phyloP scores from a whole-genome alignment of 1,139 yeast species.

The Diutina sp. region DNA sequence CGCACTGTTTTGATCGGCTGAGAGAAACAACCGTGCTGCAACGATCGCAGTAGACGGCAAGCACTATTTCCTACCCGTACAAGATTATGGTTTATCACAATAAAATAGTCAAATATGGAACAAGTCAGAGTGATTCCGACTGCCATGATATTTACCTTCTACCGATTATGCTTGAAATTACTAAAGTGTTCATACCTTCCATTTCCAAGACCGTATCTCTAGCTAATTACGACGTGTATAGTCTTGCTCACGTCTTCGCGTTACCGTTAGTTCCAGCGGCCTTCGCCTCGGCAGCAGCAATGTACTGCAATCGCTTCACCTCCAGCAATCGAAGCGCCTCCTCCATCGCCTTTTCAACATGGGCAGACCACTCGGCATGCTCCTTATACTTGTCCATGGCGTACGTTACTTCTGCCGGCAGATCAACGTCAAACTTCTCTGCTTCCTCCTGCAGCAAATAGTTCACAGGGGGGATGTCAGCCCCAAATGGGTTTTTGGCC shows the following conservation, averaged over 20 bases:
- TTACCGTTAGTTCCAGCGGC: not conserved
- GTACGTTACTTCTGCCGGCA: conserved; percentile 56
- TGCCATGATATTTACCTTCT: too few species aligned
- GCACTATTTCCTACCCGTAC: too few species aligned
- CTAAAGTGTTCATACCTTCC: too few species aligned
- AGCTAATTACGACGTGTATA: too few species aligned
- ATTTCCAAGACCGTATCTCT: too few species aligned
- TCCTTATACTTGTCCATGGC: conserved; percentile 58
- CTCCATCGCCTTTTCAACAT: not conserved
- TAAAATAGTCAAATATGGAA: too few species aligned
- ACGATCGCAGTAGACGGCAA: too few species aligned
- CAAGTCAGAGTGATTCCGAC: too few species aligned
- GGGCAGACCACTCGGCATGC: conserved; percentile 19
- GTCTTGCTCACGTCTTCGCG: not conserved
- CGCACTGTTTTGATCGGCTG: too few species aligned
- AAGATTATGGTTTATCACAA: too few species aligned
- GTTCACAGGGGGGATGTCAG: conserved; percentile 15
- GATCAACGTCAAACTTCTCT: conserved; percentile 48
- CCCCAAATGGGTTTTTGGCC: conserved; percentile 52
- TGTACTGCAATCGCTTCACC: not conserved
- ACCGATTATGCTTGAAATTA: too few species aligned
- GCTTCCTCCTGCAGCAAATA: conserved; percentile 14
- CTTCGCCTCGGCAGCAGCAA: not conserved
- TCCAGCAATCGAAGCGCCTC: not conserved
- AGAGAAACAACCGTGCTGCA: too few species aligned